Percentiles rank a stretch among this genome's conserved stretches.
Evolutionary conservation across 176 grass and related monocot species (phyloP).

Genomic region (Thalia dealbata): DNA sequence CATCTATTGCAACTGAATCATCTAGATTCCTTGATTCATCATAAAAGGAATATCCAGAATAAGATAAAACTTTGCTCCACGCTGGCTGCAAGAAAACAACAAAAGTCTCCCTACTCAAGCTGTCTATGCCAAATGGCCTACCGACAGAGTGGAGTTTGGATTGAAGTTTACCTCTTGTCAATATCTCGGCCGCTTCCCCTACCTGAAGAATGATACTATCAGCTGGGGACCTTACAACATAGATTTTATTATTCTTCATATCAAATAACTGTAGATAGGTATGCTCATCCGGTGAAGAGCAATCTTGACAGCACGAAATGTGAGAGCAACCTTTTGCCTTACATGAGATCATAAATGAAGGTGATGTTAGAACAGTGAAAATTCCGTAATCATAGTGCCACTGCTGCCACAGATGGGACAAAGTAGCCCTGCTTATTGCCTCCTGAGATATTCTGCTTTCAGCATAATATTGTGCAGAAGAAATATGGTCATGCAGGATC

Average conservation of each 20-base stretch:
- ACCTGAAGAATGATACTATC: slow-evolving; percentile 81
- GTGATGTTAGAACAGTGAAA: slow-evolving; percentile 70
- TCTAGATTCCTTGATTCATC: slow-evolving; percentile 24
- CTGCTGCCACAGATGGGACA: slow-evolving; percentile 69
- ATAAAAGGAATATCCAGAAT: slow-evolving; percentile 16
- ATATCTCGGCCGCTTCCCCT: slow-evolving; percentile 66
- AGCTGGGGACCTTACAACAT: slow-evolving; percentile 43
- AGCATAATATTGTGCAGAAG: slow-evolving; percentile 1
- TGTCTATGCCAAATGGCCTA: slow-evolving; percentile 28
- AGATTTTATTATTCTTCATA: slow-evolving; percentile 37
- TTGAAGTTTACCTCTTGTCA: slow-evolving; percentile 60
- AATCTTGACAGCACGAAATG: slow-evolving; percentile 26
- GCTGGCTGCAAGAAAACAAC: slow-evolving; percentile 78
- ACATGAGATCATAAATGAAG: slow-evolving; percentile 41
- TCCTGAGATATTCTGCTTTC: background rate
- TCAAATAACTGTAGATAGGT: slow-evolving; percentile 63
- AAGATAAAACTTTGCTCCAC: slow-evolving; percentile 62
- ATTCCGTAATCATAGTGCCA: slow-evolving; percentile 96
- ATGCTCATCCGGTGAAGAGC: slow-evolving; percentile 33
- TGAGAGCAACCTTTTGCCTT: slow-evolving; percentile 20
- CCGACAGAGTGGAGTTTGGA: slow-evolving; percentile 75
- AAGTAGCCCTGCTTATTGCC: background rate
- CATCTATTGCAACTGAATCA: background rate
- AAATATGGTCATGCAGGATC: background rate
- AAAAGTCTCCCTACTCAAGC: slow-evolving; percentile 73